A percentile compares a stretch with the other conserved stretches of the same genome.
phyloP scores from a whole-genome alignment of 2,329 filamentous ascomycete species.

The Coniosporium tulheliwenetii region DNA sequence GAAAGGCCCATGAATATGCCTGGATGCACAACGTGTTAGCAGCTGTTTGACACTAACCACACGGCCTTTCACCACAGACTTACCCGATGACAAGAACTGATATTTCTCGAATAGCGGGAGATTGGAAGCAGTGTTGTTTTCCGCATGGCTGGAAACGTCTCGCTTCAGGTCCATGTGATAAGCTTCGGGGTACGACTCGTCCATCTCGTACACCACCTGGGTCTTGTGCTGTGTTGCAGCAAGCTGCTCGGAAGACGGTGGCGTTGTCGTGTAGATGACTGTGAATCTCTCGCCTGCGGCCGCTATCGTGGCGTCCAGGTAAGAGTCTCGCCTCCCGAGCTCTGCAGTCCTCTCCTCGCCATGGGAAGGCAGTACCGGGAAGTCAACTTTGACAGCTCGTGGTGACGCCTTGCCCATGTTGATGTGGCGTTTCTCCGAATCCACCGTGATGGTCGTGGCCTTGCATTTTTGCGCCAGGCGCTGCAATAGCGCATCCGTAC shows the following conservation, averaged over 20 bases:
- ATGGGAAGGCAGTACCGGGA: conserved; percentile 19
- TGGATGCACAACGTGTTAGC: conserved; percentile 17
- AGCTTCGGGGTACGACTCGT: conserved; percentile 44
- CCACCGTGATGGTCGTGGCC: background rate
- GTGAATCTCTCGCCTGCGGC: conserved; percentile 45
- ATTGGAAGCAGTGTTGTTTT: conserved; percentile 10
- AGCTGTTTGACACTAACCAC: background rate
- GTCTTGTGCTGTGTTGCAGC: conserved; percentile 6
- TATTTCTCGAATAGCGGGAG: conserved; percentile 74
- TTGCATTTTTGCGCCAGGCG: conserved; percentile 30
- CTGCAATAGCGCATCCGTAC: conserved; percentile 24
- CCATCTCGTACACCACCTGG: conserved; percentile 43
- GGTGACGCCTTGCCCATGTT: conserved; percentile 21
- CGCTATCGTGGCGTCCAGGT: conserved; percentile 30
- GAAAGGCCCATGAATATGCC: conserved; percentile 81
- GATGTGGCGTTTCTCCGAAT: conserved; percentile 14
- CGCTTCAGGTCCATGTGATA: conserved; percentile 43
- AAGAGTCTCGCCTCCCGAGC: conserved; percentile 20
- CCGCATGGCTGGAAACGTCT: conserved; percentile 8
- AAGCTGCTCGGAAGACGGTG: conserved; percentile 26
- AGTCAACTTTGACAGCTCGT: conserved; percentile 28
- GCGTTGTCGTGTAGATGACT: conserved; percentile 58
- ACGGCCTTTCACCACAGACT: conserved; percentile 11
- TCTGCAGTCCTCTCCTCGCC: conserved; percentile 19
- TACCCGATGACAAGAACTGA: conserved; percentile 83